Percentiles rank a stretch among this genome's conserved stretches.
Evolutionary conservation across 768 basidiomycete species (phyloP).

Genomic region (Mycena indigotica): DNA sequence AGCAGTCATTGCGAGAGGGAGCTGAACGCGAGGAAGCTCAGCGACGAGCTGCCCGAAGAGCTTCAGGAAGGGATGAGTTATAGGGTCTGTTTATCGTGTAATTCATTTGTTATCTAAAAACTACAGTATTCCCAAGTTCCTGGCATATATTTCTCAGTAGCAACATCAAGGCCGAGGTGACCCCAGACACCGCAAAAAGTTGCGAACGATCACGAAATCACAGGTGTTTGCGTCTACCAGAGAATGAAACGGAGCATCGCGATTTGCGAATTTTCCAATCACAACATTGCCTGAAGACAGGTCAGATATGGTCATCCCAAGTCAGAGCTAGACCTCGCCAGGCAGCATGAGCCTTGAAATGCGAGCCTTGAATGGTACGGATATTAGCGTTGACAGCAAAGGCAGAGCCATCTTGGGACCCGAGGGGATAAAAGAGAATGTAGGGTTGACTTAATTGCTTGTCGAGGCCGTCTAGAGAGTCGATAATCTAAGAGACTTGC

Average conservation of each 20-base stretch:
- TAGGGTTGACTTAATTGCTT: conserved; percentile 78
- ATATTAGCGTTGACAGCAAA: conserved; percentile 80
- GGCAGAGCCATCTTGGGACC: conserved; percentile 79
- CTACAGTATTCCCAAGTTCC: too few species aligned
- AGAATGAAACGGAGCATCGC: conserved; percentile 52
- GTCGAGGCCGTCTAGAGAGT: conserved; percentile 79
- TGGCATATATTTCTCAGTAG: conserved; percentile 18
- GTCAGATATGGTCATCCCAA: too few species aligned
- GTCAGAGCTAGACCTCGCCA: conserved; percentile 77
- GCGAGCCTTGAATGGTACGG: conserved; percentile 69
- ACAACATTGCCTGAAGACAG: conserved; percentile 57
- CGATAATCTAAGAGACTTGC: conserved; percentile 54
- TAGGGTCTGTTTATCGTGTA: conserved; percentile 36
- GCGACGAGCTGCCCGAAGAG: conserved; percentile 22
- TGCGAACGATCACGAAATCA: conserved; percentile 80
- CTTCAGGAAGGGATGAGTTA: conserved; percentile 31
- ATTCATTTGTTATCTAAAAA: neutral
- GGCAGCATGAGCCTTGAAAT: conserved; percentile 61
- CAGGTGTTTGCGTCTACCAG: conserved; percentile 81
- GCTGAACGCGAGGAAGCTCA: conserved; percentile 21
- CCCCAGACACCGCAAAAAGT: conserved; percentile 71
- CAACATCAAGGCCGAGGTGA: conserved; percentile 38
- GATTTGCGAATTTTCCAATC: conserved; percentile 61
- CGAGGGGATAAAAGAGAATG: conserved; percentile 75
- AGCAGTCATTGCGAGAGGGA: conserved; percentile 34